Base-by-base conservation (phyloP, 2,329 filamentous ascomycete species). In the Talaromyces sp. region DNA sequence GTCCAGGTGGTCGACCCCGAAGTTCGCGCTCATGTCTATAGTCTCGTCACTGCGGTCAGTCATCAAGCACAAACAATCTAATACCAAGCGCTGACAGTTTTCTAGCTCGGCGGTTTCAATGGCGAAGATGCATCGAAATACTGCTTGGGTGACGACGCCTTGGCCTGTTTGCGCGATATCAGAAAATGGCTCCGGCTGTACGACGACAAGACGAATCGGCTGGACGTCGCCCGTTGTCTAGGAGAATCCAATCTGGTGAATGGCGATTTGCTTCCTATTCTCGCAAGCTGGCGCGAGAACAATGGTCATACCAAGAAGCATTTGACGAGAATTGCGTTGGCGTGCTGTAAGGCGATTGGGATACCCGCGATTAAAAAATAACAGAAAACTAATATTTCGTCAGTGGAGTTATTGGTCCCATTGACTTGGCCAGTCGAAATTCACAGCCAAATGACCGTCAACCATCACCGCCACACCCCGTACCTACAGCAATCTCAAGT, bases 111-210 rank as follows among this genome's bases (percentile, higher is more conserved):
- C 78, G 93, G 93, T 58, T 86, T 87, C 69, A 89, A 89, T 68
- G 82, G 86, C 56, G 89, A 91, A 66, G 88, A 93, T 68, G 88
- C 92, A 70, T 90, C 90, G 60, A 84, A 84, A 70, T 99, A 99
- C 74, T 84, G 91, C 50, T 86, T 98, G 38, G 95, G 95, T 75
- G 93, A 98, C 75, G 93, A 97, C 72, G 93, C 93, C 13, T 81
- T 96, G 62, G 90, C 95, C 61, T 95, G 93, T 70, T 81, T 99
- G 60, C 92, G 93, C 64, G 95, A 99, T 77, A 83, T 99, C 58
- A 93, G 95, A 72, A 89, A 89, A 84, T 99, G 95, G 95, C 84
- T 99, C 66, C 92, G 91, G 67, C 86, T 96, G 64, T 95, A 95
- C 81, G 93, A 97, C 74, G 90, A 96, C 72, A 96, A 96, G 73